phyloP scores from a whole-genome alignment of 2,329 filamentous ascomycete genomes.

The Epichloe typhina region DNA sequence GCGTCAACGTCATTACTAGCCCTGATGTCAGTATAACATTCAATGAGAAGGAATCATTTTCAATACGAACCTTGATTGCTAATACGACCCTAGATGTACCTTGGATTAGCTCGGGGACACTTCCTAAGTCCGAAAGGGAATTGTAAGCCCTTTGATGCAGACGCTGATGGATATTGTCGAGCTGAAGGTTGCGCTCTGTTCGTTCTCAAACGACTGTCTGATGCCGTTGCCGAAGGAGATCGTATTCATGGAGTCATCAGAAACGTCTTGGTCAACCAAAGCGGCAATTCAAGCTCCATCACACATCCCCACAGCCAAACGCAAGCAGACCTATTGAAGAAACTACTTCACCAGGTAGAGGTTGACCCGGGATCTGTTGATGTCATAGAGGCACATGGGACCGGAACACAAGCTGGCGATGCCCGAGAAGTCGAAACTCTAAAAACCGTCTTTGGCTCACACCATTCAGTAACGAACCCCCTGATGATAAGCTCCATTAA shows the following conservation, averaged over 20 bases:
- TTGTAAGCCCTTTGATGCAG: slow-evolving; percentile 31
- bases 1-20: slow-evolving; percentile 52
- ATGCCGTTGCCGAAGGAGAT: slow-evolving; percentile 44
- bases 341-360: slow-evolving; percentile 52
- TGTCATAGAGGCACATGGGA: slow-evolving; percentile 83
- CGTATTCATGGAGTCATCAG: slow-evolving; percentile 50
- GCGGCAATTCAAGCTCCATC: slow-evolving; percentile 55
- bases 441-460: slow-evolving; percentile 40
- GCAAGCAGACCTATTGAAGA: slow-evolving; percentile 47
- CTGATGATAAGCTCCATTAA: slow-evolving; percentile 33
- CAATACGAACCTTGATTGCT: too few relatives aligned
- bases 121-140: slow-evolving; percentile 36
- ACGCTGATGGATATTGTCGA: slow-evolving; percentile 46
- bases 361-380: slow-evolving; percentile 63
- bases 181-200: slow-evolving; percentile 34
- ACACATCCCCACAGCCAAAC: slow-evolving; percentile 54
- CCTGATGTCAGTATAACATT: slow-evolving; percentile 34
- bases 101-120: slow-evolving; percentile 49
- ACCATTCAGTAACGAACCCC: neutral
- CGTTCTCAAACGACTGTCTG: slow-evolving; percentile 36
- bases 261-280: slow-evolving; percentile 56
- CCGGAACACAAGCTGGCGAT: slow-evolving; percentile 75
- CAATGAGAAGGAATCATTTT: too few relatives aligned
- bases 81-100: slow-evolving; percentile 23
- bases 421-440: slow-evolving; percentile 61